phyloP scores from a whole-genome alignment of 1,284 basidiomycete species.

The Cryptococcus sp. region DNA sequence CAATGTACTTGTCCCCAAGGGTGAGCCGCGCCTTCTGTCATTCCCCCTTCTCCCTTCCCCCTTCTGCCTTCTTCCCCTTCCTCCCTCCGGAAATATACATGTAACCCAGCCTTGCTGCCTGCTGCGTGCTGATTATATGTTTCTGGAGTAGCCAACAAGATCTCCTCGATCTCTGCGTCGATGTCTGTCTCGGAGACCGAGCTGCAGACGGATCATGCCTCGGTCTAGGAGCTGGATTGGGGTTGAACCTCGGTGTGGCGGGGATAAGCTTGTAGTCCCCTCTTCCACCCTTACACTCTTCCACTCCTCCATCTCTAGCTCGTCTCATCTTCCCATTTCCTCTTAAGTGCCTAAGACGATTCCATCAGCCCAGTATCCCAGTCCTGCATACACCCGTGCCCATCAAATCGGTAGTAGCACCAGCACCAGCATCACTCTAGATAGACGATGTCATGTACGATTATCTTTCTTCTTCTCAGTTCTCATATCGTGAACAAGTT shows the following conservation, averaged over 20 bases:
- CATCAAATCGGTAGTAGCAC: no score
- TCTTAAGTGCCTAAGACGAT: no score
- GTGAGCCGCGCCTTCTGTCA: constrained; percentile 6
- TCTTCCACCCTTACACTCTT: not conserved
- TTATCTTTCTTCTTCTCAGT: no score
- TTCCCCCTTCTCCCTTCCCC: not conserved
- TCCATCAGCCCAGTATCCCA: no score
- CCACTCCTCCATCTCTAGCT: not conserved
- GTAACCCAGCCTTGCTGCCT: not conserved
- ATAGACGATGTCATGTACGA: no score
- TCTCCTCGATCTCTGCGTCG: constrained; percentile 13
- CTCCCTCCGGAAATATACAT: not conserved
- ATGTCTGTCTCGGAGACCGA: constrained; percentile 15
- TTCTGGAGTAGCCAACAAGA: constrained; percentile 9
- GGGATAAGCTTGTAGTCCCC: constrained; percentile 4
- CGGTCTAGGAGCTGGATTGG: constrained; percentile 4
- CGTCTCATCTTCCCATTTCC: not conserved
- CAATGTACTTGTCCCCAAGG: constrained; percentile 22
- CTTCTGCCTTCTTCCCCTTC: not conserved
- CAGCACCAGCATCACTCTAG: no score
- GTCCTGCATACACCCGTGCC: no score
- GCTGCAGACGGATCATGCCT: constrained; percentile 11
- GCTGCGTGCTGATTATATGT: not conserved
- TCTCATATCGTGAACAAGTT: no score
- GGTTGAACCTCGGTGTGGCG: constrained; percentile 7